Conservation (phyloP, 805 yeast genomes). For the Wickerhamomyces mucosus region DNA sequence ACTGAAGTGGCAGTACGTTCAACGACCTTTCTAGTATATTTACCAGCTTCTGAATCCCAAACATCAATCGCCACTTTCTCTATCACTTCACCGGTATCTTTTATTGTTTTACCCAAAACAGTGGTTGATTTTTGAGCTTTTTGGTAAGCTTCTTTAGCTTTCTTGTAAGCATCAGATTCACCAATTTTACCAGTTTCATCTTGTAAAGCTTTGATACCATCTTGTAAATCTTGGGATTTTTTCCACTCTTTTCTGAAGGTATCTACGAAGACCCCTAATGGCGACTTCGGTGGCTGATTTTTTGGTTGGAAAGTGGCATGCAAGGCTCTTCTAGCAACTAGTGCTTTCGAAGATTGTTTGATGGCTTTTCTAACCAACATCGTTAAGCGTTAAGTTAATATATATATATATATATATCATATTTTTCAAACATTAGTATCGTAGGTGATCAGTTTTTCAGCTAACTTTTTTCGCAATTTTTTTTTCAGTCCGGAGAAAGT, state of each 20-base stretch:
- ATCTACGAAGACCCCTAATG: conserved; percentile 86
- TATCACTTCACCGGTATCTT: conserved; percentile 87
- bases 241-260: conserved; percentile 89
- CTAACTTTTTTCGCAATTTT: background rate
- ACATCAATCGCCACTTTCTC: conserved; percentile 86
- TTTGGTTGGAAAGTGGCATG: conserved; percentile 10
- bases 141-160: conserved; percentile 87
- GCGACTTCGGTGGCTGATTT: conserved; percentile 46
- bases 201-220: conserved; percentile 86
- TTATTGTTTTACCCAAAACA: conserved; percentile 63
- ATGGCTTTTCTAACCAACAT: background rate
- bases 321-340: conserved; percentile 12
- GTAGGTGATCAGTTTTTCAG: no score
- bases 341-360: background rate
- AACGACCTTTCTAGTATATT: conserved; percentile 82
- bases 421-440: no score
- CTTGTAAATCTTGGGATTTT: conserved; percentile 81
- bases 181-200: conserved; percentile 94
- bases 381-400: background rate
- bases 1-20: conserved; percentile 72
- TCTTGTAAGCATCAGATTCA: conserved; percentile 87
- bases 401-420: no score
- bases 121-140: conserved; percentile 68
- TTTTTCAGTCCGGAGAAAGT: background rate
- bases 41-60: conserved; percentile 93